A percentile compares a stretch with the other conserved stretches of the same genome.
phyloP scores from a whole-genome alignment of 1,139 yeast species.

The Sugiyamaella sp. region DNA sequence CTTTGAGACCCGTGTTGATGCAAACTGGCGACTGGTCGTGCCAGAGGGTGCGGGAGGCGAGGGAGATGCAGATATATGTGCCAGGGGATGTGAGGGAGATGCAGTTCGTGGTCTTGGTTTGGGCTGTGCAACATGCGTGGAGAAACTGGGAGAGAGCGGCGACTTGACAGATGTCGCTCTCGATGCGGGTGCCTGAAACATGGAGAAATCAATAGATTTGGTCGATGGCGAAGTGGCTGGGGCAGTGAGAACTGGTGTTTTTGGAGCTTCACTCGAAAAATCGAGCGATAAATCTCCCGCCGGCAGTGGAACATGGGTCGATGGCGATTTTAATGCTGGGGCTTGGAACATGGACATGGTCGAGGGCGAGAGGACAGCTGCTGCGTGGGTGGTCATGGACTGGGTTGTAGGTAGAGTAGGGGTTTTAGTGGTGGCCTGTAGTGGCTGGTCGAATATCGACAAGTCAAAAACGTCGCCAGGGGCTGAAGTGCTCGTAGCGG shows the following conservation, averaged over 20 bases:
- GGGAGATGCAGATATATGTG: background rate
- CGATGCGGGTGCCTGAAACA: constrained; percentile 7
- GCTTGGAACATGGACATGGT: too few relatives aligned
- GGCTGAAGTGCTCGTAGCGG: background rate
- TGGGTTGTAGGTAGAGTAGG: background rate
- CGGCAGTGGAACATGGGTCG: too few relatives aligned
- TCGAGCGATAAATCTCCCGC: too few relatives aligned
- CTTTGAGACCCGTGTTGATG: constrained; percentile 1
- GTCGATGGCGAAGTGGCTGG: background rate
- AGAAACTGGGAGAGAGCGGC: background rate
- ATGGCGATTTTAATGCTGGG: too few relatives aligned
- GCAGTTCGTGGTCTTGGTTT: background rate
- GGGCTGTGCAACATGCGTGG: background rate
- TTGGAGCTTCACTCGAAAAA: too few relatives aligned
- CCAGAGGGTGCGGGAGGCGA: background rate
- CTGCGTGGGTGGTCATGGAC: background rate
- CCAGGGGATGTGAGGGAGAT: background rate
- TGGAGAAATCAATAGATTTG: constrained; percentile 7
- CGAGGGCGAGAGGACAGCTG: background rate
- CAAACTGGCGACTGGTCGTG: background rate
- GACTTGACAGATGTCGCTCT: background rate
- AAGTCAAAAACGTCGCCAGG: background rate
- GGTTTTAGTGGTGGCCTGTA: background rate
- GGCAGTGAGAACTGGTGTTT: too few relatives aligned
- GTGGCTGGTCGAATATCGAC: background rate